phyloP scores from a whole-genome alignment of 2,329 filamentous ascomycete species.

The Aspergillus bombycis region DNA sequence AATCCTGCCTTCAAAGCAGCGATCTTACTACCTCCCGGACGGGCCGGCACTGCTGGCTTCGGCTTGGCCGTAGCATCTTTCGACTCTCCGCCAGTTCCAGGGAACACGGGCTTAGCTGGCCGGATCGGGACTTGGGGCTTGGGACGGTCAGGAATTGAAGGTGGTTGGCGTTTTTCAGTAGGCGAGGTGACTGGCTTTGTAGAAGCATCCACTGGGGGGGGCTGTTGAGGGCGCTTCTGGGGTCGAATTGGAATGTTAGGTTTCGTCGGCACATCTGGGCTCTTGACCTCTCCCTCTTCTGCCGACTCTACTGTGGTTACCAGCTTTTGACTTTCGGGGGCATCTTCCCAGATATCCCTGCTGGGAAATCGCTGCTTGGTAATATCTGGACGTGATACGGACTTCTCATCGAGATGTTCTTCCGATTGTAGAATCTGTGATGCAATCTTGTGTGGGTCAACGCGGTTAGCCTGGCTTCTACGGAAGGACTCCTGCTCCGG shows the following conservation, averaged over 20 bases:
- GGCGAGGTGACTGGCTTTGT: constrained; percentile 48
- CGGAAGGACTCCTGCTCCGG: constrained; percentile 54
- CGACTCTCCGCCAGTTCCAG: constrained; percentile 35
- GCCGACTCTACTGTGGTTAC: constrained; percentile 67
- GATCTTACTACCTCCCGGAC: constrained; percentile 82
- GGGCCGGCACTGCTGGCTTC: constrained; percentile 82
- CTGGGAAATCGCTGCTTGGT: constrained; percentile 78
- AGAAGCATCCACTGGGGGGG: constrained; percentile 35
- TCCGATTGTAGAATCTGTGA: constrained; percentile 38
- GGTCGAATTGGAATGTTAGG: constrained; percentile 39
- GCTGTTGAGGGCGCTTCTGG: constrained; percentile 36
- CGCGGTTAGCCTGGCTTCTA: constrained; percentile 44
- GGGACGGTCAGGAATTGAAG: constrained; percentile 59
- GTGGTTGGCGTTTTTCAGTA: constrained; percentile 54
- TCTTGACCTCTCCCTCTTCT: constrained; percentile 55
- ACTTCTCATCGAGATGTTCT: constrained; percentile 23
- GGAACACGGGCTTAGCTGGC: constrained; percentile 57
- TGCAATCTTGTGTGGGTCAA: constrained; percentile 40
- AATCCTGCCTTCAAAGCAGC: constrained; percentile 89
- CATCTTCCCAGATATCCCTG: constrained; percentile 92
- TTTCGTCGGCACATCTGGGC: constrained; percentile 37
- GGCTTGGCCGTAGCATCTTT: constrained; percentile 55
- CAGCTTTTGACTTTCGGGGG: constrained; percentile 78
- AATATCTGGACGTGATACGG: constrained; percentile 54
- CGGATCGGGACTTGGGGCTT: constrained; percentile 70